Base-by-base conservation (phyloP, 768 basidiomycete genomes). In the Rhodosporidiobolus sp. region DNA sequence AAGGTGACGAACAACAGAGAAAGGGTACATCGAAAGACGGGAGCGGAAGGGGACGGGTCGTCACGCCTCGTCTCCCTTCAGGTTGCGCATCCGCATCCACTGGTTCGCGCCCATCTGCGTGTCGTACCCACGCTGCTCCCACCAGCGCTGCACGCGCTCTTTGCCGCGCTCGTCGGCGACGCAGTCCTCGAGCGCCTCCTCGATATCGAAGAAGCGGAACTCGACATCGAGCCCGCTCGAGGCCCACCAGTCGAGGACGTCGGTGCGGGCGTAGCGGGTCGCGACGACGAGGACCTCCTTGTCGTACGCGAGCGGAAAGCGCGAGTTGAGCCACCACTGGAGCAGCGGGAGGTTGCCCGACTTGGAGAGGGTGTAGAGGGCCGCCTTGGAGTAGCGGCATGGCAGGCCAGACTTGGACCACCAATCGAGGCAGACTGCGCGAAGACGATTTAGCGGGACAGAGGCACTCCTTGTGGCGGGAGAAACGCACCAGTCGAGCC, bases 201-300 rank as follows among this genome's bases (percentile, higher is more conserved):
- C 92, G 61, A 94, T 88, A 80, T 94, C 92, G 79, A 92, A 93
- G 86, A 92, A 88, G 64, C 92, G 86, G 81, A 92, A 94, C 77
- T 90, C 89, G 68, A 93, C 87, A 7, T 89, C 85, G 61, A 93
- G 83, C 12, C 89, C 89, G 53, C 86, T 89, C 77, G 86, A 86
- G 73, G 90, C 86, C 92, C 92, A 94, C 92, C 92, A 94, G 72
- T 91, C 88, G 32, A 94, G 82, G 43, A 92, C 89, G 75, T 89
- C 89, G 34, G 89, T 88, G 52, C 89, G 85, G 74, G 92, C 90
- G 80, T 91, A 88, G 76, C 88, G 84, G 35, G 92, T 92, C 35
- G 92, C 92, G 34, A 89, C 88, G 8, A 86, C 86, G 65, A 94
- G 84, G 16, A 87, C 88, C 70, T 93, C 91, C 70, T 87, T 88